phyloP scores from a whole-genome alignment of 2,329 filamentous ascomycete species.

The Fusarium pseudocircinatum region DNA sequence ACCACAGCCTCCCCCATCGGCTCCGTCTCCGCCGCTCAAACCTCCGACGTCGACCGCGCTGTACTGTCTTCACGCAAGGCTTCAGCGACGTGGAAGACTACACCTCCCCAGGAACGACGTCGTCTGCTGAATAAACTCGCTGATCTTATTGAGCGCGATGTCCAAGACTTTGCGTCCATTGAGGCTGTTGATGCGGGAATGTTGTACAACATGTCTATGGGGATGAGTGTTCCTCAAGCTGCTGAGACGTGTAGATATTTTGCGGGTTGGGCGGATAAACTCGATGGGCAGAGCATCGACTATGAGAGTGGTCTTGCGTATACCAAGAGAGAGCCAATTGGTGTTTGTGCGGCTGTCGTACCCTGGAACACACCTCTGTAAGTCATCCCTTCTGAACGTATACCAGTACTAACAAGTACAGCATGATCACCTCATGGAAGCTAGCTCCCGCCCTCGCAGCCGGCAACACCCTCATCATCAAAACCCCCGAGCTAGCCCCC shows the following conservation, averaged over 20 bases:
- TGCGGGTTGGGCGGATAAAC: constrained; percentile 86
- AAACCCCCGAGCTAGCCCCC: constrained; percentile 70
- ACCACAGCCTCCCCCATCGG: not conserved
- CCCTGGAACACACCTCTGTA: constrained; percentile 77
- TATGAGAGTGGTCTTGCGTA: constrained; percentile 73
- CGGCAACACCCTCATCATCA: constrained; percentile 69
- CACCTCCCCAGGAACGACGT: constrained; percentile 67
- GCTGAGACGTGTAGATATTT: constrained; percentile 64
- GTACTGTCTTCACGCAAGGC: constrained; percentile 82
- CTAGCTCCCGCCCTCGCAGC: constrained; percentile 72
- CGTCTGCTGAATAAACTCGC: constrained; percentile 77
- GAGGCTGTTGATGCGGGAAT: constrained; percentile 87
- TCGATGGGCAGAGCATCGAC: constrained; percentile 81
- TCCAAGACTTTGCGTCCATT: constrained; percentile 75
- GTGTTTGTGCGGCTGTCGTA: constrained; percentile 75
- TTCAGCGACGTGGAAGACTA: constrained; percentile 53
- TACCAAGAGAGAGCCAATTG: constrained; percentile 80
- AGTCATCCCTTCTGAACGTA: not conserved
- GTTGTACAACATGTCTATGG: constrained; percentile 65
- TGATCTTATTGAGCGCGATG: constrained; percentile 77
- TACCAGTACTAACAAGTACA: not conserved
- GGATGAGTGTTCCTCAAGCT: constrained; percentile 49
- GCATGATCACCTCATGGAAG: constrained; percentile 54
- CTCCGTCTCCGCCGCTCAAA: constrained; percentile 10
- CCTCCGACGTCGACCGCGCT: constrained; percentile 72